Evolutionary conservation across 2,329 filamentous ascomycete species (phyloP).

Genomic region (Fusarium duplospermum): DNA sequence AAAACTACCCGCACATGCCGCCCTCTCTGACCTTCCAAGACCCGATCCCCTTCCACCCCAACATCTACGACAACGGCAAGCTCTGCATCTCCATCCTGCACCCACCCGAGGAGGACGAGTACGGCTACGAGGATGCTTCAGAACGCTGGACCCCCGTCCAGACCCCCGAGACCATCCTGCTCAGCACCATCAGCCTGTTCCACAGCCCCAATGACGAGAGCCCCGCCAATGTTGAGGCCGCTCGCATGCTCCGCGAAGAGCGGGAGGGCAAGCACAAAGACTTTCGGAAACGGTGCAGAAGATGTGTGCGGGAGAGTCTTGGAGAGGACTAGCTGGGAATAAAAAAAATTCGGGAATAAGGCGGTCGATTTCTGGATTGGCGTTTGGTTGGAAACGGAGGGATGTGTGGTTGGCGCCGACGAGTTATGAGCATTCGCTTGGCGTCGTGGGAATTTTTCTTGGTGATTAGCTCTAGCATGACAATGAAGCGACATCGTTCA

Average conservation of each 20-base stretch:
- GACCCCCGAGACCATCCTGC: conserved; percentile 91
- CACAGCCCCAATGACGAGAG: conserved; percentile 95
- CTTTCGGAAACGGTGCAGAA: conserved; percentile 82
- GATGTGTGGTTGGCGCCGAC: conserved; percentile 13
- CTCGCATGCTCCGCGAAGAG: conserved; percentile 87
- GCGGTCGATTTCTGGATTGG: conserved; percentile 15
- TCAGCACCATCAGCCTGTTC: conserved; percentile 93
- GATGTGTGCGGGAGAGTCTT: conserved; percentile 83
- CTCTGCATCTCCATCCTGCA: conserved; percentile 98
- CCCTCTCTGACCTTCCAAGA: conserved; percentile 88
- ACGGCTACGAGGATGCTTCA: conserved; percentile 88
- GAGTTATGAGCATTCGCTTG: conserved; percentile 29
- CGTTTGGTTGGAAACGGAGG: conserved; percentile 15
- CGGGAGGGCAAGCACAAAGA: conserved; percentile 69
- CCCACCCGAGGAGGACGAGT: conserved; percentile 92
- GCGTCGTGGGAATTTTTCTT: conserved; percentile 35
- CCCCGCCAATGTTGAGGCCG: conserved; percentile 94
- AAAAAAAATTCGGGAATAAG: not conserved
- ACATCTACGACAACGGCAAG: conserved; percentile 87
- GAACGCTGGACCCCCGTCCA: conserved; percentile 97
- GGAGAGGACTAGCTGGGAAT: conserved; percentile 69
- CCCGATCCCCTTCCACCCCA: conserved; percentile 91
- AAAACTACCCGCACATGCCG: conserved; percentile 86
- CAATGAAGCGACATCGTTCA: not conserved
- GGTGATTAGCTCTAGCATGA: conserved; percentile 13